Conservation (phyloP, 768 basidiomycete genomes). For the Sarcodon sp. region DNA sequence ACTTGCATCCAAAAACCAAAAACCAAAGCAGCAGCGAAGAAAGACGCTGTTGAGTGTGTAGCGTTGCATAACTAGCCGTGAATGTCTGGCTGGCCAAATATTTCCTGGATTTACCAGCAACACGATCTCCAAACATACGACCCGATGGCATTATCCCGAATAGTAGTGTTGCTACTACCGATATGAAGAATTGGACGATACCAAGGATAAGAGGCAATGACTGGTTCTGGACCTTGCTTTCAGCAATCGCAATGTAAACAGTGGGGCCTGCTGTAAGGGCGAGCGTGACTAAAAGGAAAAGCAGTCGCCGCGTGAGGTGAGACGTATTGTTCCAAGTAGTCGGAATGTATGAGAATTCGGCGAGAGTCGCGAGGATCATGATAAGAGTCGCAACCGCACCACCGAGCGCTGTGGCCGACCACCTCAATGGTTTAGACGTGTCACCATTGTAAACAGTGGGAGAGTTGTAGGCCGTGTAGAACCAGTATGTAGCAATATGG, state of each 20-base stretch:
- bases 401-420: constrained; percentile 90
- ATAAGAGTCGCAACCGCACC: constrained; percentile 93
- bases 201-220: constrained; percentile 83
- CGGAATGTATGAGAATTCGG: constrained; percentile 96
- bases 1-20: constrained; percentile 93
- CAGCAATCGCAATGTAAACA: constrained; percentile 85
- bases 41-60: constrained; percentile 51
- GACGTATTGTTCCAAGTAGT: constrained; percentile 98
- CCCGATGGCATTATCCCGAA: constrained; percentile 93
- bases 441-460: constrained; percentile 65
- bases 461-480: constrained; percentile 91
- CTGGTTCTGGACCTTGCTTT: constrained; percentile 44
- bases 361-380: constrained; percentile 90
- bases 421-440: constrained; percentile 68
- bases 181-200: constrained; percentile 93
- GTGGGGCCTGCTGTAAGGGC: constrained; percentile 88
- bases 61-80: constrained; percentile 83
- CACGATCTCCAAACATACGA: constrained; percentile 97
- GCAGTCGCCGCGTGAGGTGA: constrained; percentile 81
- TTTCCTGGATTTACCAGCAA: constrained; percentile 89
- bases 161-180: constrained; percentile 71
- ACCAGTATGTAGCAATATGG: constrained; percentile 91
- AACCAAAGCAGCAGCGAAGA: constrained; percentile 80
- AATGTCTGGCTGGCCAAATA: constrained; percentile 98
- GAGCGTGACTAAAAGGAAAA: constrained; percentile 85